Base-by-base conservation (phyloP, 345 rosid genomes). In the Rhodamnia argentea region DNA sequence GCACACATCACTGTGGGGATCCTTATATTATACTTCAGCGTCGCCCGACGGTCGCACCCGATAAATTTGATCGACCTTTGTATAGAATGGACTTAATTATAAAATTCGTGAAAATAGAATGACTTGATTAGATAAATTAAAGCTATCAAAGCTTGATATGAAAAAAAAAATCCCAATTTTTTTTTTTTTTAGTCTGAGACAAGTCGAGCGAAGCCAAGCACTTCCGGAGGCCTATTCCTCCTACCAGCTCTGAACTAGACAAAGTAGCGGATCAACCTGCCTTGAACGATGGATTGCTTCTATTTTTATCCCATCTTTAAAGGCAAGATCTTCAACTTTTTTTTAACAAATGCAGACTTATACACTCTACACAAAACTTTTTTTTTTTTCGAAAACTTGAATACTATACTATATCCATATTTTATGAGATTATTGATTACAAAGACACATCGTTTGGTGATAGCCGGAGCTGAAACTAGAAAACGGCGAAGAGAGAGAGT, bases 1-100 rank as follows among this genome's bases (percentile, higher is more conserved):
- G 1, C 4, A 64, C 24, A 7, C 44, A 0, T 15, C 42, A 5
- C 16, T 1, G 3, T 5, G 0, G 24, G 23, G 23, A 0, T 16
- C 3, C 7, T 18, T 16, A 15, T 2, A 4, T 16, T 2, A 32
- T 32, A 32, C 23, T 32, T 64, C 15, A 29, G 5, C 22, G 5
- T 7, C 4, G 42, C 20, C 27, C 22, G 2, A 6, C 1, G 0
- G 4, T 62, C 22, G 0, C 5, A 0, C 15, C 2, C 14, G 5
- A 14, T 62, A 10, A 62, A 62, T 29, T 64, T 18, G 3, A 64
- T 64, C 18, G 24, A 64, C 32, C 15, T 32, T 37, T 32, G 22
- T 16, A 64, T 18, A 32, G 23, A 64, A 64, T 1, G 23, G 24
- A 64, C 42, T 4, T 2, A 32, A 64, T 64, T 5, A 16, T 0